Base-by-base conservation (phyloP, 176 grass and related monocot species). In the Otatea glauca region DNA sequence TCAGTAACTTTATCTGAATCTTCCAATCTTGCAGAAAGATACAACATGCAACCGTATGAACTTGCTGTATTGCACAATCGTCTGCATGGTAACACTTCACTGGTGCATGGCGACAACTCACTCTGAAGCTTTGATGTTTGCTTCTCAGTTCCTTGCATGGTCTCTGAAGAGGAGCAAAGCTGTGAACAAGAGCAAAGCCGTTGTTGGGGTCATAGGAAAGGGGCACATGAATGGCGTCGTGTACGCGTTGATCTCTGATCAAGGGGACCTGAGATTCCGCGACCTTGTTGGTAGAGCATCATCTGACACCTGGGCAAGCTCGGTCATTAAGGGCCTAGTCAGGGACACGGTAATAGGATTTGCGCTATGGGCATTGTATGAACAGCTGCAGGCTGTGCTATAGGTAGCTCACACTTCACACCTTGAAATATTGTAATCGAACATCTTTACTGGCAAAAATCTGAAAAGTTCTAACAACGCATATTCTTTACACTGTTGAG, bases 91-190 rank as follows among this genome's bases (percentile, higher is more conserved):
- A 48, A 25, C 42, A 0, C 13, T 37, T 74, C 12, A 84, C 25
- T 8, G 7, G 17, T 68, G 34, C 14, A 20, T 35, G 17, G 16
- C n/a, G 68, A 24, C 20, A 1, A 25, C 61, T 47, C 25, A 37
- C 25, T n/a, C 62, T 61, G 6, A 65, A 76, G 1, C 11, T 24
- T 5, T 23, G 10, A 14, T 51, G 42, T 55, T 82, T 87, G 27
- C 15, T 88, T 84, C 11, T 81, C 83, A 98, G 96, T 95, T 86
- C 84, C 83, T 95, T 10, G 91, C 93, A 24, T 98, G 96, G 96
- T 98, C 96, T 14, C 85, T 98, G 63, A 98, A 98, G 83, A 91
- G 96, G 83, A 95, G 96, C 89, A 98, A 98, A 81, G 96, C 96
- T 45, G 96, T 95, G 51, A 95, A 95, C 60, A 90, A 85, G 76